Percentiles rank a stretch among this genome's conserved stretches.
These are phyloP conservation scores for Rhodotorula toruloides DNA, from an alignment of 768 basidiomycete species.

Conservation along the genomic window DNA sequence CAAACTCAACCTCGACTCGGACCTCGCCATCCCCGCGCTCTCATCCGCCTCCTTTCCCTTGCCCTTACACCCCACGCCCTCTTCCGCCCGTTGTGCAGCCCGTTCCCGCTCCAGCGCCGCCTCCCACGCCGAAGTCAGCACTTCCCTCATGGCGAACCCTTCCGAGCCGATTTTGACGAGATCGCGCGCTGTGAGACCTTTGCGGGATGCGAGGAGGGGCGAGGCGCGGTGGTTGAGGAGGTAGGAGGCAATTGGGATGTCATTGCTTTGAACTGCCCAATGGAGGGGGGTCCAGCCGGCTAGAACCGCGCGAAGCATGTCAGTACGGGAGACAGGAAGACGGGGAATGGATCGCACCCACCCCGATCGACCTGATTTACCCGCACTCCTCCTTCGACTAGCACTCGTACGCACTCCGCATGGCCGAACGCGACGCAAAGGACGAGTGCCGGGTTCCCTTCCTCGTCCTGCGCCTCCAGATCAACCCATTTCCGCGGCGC, in stretches of 20 bases:
- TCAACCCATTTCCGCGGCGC: constrained; percentile 36
- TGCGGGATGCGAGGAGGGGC: constrained; percentile 66
- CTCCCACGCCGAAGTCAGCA: constrained; percentile 84
- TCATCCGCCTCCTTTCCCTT: neutral
- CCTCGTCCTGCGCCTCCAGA: constrained; percentile 36
- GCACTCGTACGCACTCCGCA: constrained; percentile 39
- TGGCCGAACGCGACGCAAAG: constrained; percentile 37
- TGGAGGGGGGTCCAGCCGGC: constrained; percentile 95
- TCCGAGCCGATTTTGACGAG: constrained; percentile 77
- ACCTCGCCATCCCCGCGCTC: neutral
- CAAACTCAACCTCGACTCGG: neutral
- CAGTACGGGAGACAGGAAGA: neutral
- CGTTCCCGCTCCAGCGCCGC: constrained; percentile 55
- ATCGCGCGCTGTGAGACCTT: constrained; percentile 79
- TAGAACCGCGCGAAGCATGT: constrained; percentile 43
- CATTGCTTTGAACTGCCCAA: constrained; percentile 79
- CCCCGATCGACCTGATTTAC: constrained; percentile 35
- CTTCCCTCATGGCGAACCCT: constrained; percentile 74
- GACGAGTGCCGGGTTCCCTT: constrained; percentile 39
- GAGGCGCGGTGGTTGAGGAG: constrained; percentile 89
- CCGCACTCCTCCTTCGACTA: constrained; percentile 39
- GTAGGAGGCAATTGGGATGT: constrained; percentile 84
- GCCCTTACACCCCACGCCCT: constrained; percentile 45
- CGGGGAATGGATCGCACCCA: constrained; percentile 1
- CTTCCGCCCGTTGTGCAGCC: constrained; percentile 57